Evolutionary conservation across 2,329 filamentous ascomycete genomes (phyloP).

Genomic region (Scolecobasidium constrictum): DNA sequence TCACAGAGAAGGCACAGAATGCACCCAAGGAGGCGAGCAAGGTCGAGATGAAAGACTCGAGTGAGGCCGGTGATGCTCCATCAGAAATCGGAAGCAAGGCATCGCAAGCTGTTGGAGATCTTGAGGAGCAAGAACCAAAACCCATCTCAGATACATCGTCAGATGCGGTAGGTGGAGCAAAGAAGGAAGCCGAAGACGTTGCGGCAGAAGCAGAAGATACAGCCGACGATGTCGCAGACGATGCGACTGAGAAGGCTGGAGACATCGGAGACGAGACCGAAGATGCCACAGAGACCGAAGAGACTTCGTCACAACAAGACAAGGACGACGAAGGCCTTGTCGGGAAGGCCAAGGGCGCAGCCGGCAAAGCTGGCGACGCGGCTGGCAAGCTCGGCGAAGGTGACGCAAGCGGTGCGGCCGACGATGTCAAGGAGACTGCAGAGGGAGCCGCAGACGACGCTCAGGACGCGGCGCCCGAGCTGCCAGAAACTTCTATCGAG

Average conservation of each 20-base stretch:
- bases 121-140: conserved; percentile 23
- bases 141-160: conserved; percentile 24
- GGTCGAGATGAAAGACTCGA: conserved; percentile 25
- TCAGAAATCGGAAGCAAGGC: conserved; percentile 29
- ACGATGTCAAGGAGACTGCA: conserved; percentile 18
- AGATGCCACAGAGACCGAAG: conserved; percentile 24
- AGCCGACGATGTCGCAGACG: conserved; percentile 34
- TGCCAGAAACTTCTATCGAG: conserved; percentile 20
- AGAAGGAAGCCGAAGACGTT: conserved; percentile 16
- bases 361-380: conserved; percentile 16
- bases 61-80: conserved; percentile 14
- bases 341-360: conserved; percentile 20
- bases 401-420: conserved; percentile 15
- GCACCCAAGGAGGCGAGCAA: conserved; percentile 20
- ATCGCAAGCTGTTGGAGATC: conserved; percentile 32
- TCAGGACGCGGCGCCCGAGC: conserved; percentile 19
- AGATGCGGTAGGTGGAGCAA: conserved; percentile 15
- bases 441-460: conserved; percentile 17
- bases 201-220: conserved; percentile 24
- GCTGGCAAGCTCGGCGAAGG: conserved; percentile 14
- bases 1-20: conserved; percentile 20
- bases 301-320: conserved; percentile 21
- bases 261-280: conserved; percentile 20
- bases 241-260: conserved; percentile 33
- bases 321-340: conserved; percentile 27